These are phyloP conservation scores for Reutealis trisperma DNA, from an alignment of 345 rosid species.

Conservation along the genomic window DNA sequence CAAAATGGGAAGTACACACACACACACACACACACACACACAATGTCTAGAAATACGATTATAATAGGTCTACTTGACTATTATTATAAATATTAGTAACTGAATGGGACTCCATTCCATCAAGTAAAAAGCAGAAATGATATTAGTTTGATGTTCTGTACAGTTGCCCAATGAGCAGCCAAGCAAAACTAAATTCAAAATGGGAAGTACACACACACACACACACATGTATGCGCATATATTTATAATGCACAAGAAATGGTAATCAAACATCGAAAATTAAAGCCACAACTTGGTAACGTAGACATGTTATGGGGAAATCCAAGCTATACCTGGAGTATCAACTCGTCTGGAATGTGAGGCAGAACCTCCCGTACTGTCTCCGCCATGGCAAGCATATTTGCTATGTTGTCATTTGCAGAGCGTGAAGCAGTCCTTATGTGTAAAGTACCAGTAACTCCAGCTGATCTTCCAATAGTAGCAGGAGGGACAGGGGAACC, in stretches of 20 bases:
- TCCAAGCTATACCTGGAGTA: slow-evolving; percentile 64
- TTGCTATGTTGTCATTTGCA: slow-evolving; percentile 59
- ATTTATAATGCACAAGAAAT: neutral
- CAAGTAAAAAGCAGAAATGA: neutral
- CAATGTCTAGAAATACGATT: neutral
- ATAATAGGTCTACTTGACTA: neutral
- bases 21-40: neutral
- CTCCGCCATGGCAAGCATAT: slow-evolving; percentile 91
- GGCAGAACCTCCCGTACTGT: slow-evolving; percentile 95
- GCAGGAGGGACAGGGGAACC: slow-evolving; percentile 53
- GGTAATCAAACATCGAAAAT: neutral
- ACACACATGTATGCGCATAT: neutral
- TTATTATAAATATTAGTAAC: neutral
- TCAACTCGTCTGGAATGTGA: slow-evolving; percentile 85
- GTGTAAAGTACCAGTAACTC: slow-evolving; percentile 61
- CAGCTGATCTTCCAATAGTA: slow-evolving; percentile 47
- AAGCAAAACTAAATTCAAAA: neutral
- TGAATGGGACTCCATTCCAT: neutral
- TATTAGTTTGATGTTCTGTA: neutral
- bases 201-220: neutral
- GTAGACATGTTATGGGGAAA: neutral
- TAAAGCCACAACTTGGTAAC: neutral
- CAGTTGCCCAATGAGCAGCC: neutral
- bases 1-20: neutral
- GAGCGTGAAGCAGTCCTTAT: slow-evolving; percentile 54